Base-by-base conservation (phyloP, 139 green algal genomes). In the Edaphochlamys debaryana region DNA sequence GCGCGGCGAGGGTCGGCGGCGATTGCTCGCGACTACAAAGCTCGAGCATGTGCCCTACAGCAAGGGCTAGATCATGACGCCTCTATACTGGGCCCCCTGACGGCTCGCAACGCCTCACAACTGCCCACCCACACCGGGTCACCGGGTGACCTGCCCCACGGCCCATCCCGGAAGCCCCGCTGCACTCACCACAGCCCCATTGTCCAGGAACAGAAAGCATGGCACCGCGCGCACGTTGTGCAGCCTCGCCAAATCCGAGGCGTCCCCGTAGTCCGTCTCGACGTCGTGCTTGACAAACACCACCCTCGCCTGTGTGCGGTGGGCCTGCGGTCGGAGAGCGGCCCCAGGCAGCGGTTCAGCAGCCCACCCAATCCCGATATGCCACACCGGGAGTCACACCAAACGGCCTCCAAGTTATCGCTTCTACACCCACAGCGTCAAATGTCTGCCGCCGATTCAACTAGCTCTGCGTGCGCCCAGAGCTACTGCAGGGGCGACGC, bases 241-340 rank as follows among this genome's bases (percentile, higher is more conserved):
- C 62, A 82, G 69, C 36, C 75, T 66, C 23, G 64, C 72, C 1
- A 90, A 40, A 41, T 87, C 54, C 30, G 67, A 85, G 45, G 48
- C 71, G 56, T 80, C 54, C 41, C 75, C 86, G 71, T 87, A 90
- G 1, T 86, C 86, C 34, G 86, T 69, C 32, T 86, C 45, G 20
- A 90, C 45, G 62, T 90, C 75, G 75, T 87, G 80, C 19, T 67
- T 60, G 8, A 79, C 86, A 58, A 90, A 90, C 30, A 85, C 86
- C 5, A 84, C 76, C 0, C 86, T 68, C 7, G 80, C 76, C 38
- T 85, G 79, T 30, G 70, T 66, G 9, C 40, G 52, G 32, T 70
- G 30, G 1, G 82, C 82, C 72, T 87, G 70, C 25, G 20, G 29
- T 20, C 60, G 58, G 36, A 13, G 30, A 38, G 38, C 13, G 52